These are phyloP conservation scores for Rheum nobile DNA, from an alignment of 148 eudicot genomes.

Conservation along the genomic window DNA sequence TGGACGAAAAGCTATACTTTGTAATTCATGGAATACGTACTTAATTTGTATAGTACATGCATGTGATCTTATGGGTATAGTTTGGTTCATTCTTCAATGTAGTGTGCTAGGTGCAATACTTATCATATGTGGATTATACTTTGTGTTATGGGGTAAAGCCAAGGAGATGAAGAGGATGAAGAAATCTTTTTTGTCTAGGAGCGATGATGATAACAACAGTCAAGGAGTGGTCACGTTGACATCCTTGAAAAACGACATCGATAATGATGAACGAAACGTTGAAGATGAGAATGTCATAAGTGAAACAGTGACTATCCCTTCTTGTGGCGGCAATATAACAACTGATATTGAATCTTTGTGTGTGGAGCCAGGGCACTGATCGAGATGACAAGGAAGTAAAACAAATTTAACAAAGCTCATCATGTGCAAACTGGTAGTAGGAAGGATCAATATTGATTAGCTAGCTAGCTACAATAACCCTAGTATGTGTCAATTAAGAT, in stretches of 20 bases:
- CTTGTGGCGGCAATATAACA: background rate
- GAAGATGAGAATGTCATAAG: background rate
- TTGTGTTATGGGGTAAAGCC: constrained; percentile 50
- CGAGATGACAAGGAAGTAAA: background rate
- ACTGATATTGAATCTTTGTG: background rate
- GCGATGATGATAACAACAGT: background rate
- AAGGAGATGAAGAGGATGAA: constrained; percentile 16
- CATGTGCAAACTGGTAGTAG: too few species aligned
- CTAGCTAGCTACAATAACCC: too few species aligned
- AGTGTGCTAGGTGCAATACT: constrained; percentile 41
- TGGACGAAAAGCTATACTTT: constrained; percentile 39
- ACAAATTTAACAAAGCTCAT: background rate
- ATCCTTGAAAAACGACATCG: background rate
- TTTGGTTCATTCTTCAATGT: background rate
- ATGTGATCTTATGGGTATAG: background rate
- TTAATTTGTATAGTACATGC: background rate
- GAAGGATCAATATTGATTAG: too few species aligned
- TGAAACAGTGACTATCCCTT: background rate
- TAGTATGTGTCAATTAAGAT: too few species aligned
- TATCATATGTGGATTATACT: constrained; percentile 41
- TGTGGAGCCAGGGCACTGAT: background rate
- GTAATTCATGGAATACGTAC: constrained; percentile 43
- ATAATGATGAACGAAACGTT: background rate
- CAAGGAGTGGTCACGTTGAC: background rate
- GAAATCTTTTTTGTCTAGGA: background rate